These are phyloP conservation scores for Salix purpurea DNA, from an alignment of 345 rosid species.

Conservation along the genomic window DNA sequence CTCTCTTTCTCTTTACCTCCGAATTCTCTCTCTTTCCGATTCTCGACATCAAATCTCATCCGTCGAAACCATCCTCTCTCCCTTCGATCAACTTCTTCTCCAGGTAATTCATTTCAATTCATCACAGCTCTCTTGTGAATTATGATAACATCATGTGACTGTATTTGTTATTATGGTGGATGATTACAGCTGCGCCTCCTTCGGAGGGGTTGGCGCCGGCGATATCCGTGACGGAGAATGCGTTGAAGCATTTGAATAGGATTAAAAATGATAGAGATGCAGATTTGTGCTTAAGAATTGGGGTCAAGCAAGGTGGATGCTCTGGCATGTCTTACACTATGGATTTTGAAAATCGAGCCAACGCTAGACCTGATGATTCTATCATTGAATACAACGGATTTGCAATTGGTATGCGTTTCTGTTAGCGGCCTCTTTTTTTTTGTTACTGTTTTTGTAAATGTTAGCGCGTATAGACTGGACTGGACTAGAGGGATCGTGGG, in stretches of 20 bases:
- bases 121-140: not conserved
- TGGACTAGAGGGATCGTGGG: not conserved
- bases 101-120: conserved; percentile 35
- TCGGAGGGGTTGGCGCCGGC: conserved; percentile 69
- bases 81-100: conserved; percentile 52
- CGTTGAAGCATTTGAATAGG: conserved; percentile 73
- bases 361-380: conserved; percentile 77
- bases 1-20: conserved; percentile 13
- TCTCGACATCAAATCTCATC: conserved; percentile 31
- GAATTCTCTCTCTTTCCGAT: conserved; percentile 37
- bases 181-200: conserved; percentile 33
- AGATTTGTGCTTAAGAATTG: conserved; percentile 85
- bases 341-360: conserved; percentile 72
- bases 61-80: conserved; percentile 32
- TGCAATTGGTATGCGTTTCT: conserved; percentile 55
- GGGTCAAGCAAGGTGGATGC: conserved; percentile 93
- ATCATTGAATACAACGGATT: conserved; percentile 69
- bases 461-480: not conserved
- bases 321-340: conserved; percentile 95
- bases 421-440: not conserved
- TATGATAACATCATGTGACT: not conserved
- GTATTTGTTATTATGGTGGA: not conserved
- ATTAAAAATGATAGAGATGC: conserved; percentile 68
- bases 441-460: not conserved
- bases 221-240: conserved; percentile 61